Evolutionary conservation across 2,329 filamentous ascomycete genomes (phyloP).

Genomic region (Paecilomyces niveus): DNA sequence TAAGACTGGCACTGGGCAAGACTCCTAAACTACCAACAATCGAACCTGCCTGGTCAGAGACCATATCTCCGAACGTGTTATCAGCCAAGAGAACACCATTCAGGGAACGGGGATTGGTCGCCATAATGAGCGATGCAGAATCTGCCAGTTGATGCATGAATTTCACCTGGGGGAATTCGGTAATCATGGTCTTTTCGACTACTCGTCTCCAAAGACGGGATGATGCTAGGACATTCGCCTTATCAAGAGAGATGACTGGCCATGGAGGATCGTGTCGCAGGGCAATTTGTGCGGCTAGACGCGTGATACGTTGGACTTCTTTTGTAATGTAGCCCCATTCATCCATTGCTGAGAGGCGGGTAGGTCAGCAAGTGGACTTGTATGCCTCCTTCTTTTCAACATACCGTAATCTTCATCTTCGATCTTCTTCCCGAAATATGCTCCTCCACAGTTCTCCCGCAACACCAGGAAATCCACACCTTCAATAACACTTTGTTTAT

Average conservation of each 20-base stretch:
- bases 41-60: constrained; percentile 83
- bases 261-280: constrained; percentile 63
- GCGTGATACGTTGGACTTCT: constrained; percentile 76
- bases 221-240: constrained; percentile 88
- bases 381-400: not conserved
- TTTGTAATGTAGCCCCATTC: constrained; percentile 73
- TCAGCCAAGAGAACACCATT: constrained; percentile 85
- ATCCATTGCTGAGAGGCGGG: constrained; percentile 48
- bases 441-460: constrained; percentile 37
- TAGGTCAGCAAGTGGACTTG: constrained; percentile 41
- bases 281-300: constrained; percentile 71
- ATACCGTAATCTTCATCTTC: constrained; percentile 30
- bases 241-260: constrained; percentile 78
- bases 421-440: constrained; percentile 34
- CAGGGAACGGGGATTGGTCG: constrained; percentile 75
- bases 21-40: constrained; percentile 83
- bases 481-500: constrained; percentile 71
- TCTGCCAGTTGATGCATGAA: constrained; percentile 83
- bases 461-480: constrained; percentile 71
- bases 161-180: constrained; percentile 77
- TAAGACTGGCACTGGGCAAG: constrained; percentile 75
- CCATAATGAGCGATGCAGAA: constrained; percentile 83
- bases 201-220: constrained; percentile 79
- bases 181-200: constrained; percentile 69
- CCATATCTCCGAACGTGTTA: constrained; percentile 89